Evolutionary conservation across 257 asterid genomes (phyloP).

Genomic region (Linaria vulgaris): DNA sequence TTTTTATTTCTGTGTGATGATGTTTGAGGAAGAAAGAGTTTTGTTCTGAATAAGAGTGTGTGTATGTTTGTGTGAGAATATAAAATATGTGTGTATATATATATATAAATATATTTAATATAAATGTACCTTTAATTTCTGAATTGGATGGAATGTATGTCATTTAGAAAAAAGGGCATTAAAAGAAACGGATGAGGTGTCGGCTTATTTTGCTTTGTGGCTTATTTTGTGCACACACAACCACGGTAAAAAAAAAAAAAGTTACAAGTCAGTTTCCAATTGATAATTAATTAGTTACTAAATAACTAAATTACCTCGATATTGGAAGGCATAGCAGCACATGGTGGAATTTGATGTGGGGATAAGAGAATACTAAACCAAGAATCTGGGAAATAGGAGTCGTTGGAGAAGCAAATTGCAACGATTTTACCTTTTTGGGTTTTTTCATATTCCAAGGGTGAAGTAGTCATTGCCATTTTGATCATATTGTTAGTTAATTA

Average conservation of each 20-base stretch:
- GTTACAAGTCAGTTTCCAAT: no score
- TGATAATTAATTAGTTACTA: no score
- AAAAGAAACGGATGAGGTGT: slow-evolving; percentile 53
- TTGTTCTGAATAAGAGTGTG: slow-evolving; percentile 28
- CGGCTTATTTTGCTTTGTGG: slow-evolving; percentile 35
- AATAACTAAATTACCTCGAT: background rate
- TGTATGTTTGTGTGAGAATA: slow-evolving; percentile 28
- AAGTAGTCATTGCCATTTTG: no score
- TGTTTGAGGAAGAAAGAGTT: background rate
- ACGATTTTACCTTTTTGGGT: no score
- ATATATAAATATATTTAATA: no score
- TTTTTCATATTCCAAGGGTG: background rate
- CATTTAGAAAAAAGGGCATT: no score
- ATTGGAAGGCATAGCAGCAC: background rate
- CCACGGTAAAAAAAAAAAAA: slow-evolving; percentile 21
- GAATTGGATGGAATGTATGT: slow-evolving; percentile 43
- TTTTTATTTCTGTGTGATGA: background rate
- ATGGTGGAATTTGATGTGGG: background rate
- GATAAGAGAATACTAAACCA: background rate
- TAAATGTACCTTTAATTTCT: slow-evolving; percentile 40
- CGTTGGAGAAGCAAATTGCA: background rate
- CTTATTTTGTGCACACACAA: slow-evolving; percentile 19
- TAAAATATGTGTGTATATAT: background rate
- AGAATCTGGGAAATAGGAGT: background rate
- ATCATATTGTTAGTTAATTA: no score